These are phyloP conservation scores for Fusarium luffae DNA, from an alignment of 2,329 filamentous ascomycete species.

Conservation along the genomic window DNA sequence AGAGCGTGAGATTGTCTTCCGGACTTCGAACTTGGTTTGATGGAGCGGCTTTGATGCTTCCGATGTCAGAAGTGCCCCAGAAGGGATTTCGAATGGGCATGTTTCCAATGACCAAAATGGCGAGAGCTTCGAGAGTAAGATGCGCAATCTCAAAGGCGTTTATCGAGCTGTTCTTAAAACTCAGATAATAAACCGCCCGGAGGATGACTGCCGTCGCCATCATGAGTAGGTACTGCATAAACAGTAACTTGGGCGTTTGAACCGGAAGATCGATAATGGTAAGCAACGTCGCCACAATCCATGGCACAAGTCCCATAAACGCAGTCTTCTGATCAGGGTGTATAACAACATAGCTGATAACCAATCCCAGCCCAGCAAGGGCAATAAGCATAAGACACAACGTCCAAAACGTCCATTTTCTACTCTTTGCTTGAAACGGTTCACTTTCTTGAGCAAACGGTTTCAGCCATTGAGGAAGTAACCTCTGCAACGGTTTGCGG, in stretches of 20 bases:
- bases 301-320: constrained; percentile 54
- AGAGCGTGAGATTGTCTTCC: constrained; percentile 82
- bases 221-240: constrained; percentile 54
- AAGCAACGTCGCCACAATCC: constrained; percentile 53
- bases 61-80: constrained; percentile 50
- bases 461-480: constrained; percentile 54
- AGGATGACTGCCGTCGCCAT: constrained; percentile 47
- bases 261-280: constrained; percentile 53
- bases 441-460: constrained; percentile 57
- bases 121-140: constrained; percentile 40
- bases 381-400: constrained; percentile 50
- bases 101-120: constrained; percentile 48
- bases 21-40: constrained; percentile 68
- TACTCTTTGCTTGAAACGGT: constrained; percentile 38
- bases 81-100: constrained; percentile 54
- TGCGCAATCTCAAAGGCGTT: constrained; percentile 43
- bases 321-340: constrained; percentile 43
- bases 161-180: constrained; percentile 28
- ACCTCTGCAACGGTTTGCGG: constrained; percentile 42
- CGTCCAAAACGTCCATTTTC: constrained; percentile 55
- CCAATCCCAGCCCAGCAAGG: constrained; percentile 50
- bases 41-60: constrained; percentile 42
- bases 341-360: constrained; percentile 48
- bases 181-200: constrained; percentile 48
- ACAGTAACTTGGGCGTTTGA: constrained; percentile 55